Evolutionary conservation across 1,284 basidiomycete species (phyloP).

Genomic region (Cutaneotrichosporon cyanovorans): DNA sequence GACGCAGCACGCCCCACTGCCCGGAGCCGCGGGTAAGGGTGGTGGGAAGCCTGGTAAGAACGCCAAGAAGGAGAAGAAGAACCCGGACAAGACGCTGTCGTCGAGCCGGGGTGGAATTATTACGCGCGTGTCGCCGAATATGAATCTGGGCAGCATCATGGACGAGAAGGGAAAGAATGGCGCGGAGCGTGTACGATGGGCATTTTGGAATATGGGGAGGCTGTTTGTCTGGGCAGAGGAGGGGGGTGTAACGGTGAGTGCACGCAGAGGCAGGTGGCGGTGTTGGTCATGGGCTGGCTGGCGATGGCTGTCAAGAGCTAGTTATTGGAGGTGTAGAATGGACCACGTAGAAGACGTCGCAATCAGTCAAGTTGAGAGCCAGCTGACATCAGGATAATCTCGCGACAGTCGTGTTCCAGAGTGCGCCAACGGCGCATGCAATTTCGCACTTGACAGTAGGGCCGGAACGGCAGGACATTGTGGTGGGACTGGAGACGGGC

Average conservation of each 20-base stretch:
- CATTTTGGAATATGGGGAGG: constrained; percentile 75
- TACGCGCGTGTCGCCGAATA: constrained; percentile 17
- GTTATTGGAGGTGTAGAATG: no score
- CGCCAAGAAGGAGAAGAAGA: constrained; percentile 8
- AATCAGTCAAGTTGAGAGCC: no score
- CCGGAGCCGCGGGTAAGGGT: not conserved
- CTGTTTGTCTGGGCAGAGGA: constrained; percentile 74
- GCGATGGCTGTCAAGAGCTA: no score
- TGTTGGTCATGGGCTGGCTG: not conserved
- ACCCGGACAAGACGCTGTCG: constrained; percentile 11
- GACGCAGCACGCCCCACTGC: not conserved
- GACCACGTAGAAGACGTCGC: no score
- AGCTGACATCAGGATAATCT: constrained; percentile 62
- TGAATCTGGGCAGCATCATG: constrained; percentile 61
- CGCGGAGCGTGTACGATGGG: constrained; percentile 65
- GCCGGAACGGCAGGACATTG: constrained; percentile 71
- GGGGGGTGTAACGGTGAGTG: constrained; percentile 44
- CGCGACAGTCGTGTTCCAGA: constrained; percentile 73
- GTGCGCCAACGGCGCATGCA: constrained; percentile 79
- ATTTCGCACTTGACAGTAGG: constrained; percentile 61
- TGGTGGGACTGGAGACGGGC: constrained; percentile 87
- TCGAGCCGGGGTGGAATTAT: constrained; percentile 14
- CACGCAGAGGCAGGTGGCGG: no score
- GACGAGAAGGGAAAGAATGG: constrained; percentile 57
- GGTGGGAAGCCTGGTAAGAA: constrained; percentile 4